phyloP scores from a whole-genome alignment of 306 rosid species.

The Senna tora region DNA sequence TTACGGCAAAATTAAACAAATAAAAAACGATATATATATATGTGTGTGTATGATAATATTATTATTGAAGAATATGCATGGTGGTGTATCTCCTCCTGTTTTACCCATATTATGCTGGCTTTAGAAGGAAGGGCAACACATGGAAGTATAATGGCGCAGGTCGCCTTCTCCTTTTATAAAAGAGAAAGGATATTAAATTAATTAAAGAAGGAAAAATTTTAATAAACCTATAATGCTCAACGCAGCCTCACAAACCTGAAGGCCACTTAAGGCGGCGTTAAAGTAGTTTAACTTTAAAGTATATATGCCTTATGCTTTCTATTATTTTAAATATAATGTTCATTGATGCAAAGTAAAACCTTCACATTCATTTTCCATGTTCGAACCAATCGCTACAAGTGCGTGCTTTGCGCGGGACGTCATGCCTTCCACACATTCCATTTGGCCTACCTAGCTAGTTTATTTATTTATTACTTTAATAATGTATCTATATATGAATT shows the following conservation, averaged over 20 bases:
- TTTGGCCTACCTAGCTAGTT: too few species aligned
- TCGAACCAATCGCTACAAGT: constrained; percentile 38
- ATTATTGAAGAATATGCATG: constrained; percentile 40
- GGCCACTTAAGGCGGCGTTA: constrained; percentile 59
- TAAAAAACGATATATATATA: not conserved
- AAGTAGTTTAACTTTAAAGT: constrained; percentile 61
- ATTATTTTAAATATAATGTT: constrained; percentile 37
- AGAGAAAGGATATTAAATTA: constrained; percentile 12
- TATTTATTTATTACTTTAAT: too few species aligned
- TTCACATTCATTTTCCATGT: constrained; percentile 42
- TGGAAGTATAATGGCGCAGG: constrained; percentile 50
- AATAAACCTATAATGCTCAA: constrained; percentile 46
- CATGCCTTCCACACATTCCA: constrained; percentile 40
- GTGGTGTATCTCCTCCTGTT: constrained; percentile 23
- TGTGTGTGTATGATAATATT: too few species aligned
- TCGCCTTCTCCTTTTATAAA: constrained; percentile 45
- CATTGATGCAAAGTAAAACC: constrained; percentile 42
- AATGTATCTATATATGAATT: too few species aligned
- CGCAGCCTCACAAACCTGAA: constrained; percentile 43
- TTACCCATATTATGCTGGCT: constrained; percentile 33
- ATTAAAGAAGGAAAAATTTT: constrained; percentile 33
- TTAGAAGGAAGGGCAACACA: constrained; percentile 39
- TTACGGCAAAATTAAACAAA: constrained; percentile 31
- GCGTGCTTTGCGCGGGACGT: constrained; percentile 48
- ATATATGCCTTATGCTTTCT: constrained; percentile 70